phyloP scores from a whole-genome alignment of 106 monocot genomes.

The Dactylorhiza incarnata region DNA sequence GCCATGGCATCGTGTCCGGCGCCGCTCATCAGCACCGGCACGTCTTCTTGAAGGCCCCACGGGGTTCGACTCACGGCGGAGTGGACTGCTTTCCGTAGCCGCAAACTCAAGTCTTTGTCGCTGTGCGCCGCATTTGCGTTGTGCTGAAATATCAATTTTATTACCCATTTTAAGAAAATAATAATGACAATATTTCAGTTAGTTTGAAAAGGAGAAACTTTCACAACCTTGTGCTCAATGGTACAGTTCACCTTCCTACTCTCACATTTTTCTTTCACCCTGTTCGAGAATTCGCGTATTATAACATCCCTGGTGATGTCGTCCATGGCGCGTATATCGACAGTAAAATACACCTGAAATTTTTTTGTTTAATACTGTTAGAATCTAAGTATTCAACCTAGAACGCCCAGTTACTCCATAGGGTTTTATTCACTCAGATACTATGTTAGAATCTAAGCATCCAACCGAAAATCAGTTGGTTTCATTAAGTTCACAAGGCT shows the following conservation, averaged over 20 bases:
- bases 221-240: slow-evolving; percentile 63
- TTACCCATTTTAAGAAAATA: not conserved
- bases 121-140: slow-evolving; percentile 54
- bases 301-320: slow-evolving; percentile 59
- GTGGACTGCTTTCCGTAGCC: slow-evolving; percentile 53
- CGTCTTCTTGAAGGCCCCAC: slow-evolving; percentile 21
- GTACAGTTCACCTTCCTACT: slow-evolving; percentile 57
- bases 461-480: too few relatives aligned
- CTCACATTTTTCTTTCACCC: slow-evolving; percentile 47
- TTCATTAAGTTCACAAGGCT: too few relatives aligned
- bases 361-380: not conserved
- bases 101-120: slow-evolving; percentile 43
- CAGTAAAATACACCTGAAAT: slow-evolving; percentile 74
- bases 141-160: slow-evolving; percentile 43
- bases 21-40: slow-evolving; percentile 86
- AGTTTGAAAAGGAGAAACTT: not conserved
- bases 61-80: slow-evolving; percentile 34
- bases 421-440: too few relatives aligned
- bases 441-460: too few relatives aligned
- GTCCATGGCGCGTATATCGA: slow-evolving; percentile 77
- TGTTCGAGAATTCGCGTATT: slow-evolving; percentile 49
- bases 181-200: not conserved
- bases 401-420: too few relatives aligned
- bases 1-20: slow-evolving; percentile 89
- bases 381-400: not conserved